These are phyloP conservation scores for Chytriomyces hyalinus DNA, from an alignment of 192 early-diverging fungal species.

Conservation along the genomic window DNA sequence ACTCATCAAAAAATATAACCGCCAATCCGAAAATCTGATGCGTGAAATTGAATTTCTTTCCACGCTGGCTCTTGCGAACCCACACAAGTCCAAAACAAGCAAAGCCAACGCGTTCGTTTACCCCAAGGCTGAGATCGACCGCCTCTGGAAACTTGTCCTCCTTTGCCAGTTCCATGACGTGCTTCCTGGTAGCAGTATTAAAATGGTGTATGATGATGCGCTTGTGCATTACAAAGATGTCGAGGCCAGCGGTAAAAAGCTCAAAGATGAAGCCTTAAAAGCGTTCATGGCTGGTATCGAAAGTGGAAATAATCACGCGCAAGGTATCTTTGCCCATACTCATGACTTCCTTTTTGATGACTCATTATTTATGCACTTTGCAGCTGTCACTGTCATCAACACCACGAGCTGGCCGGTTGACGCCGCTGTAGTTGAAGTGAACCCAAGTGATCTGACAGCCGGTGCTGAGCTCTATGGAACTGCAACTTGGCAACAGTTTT, in stretches of 20 bases:
- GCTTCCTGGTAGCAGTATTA: conserved; percentile 90
- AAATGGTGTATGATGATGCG: conserved; percentile 89
- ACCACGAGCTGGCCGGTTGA: conserved; percentile 43
- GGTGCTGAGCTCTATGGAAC: conserved; percentile 10
- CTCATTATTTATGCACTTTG: not conserved
- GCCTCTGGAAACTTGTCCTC: conserved; percentile 87
- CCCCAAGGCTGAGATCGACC: conserved; percentile 75
- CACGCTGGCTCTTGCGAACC: conserved; percentile 46
- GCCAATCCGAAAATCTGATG: conserved; percentile 81
- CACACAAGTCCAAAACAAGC: conserved; percentile 14
- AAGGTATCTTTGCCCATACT: conserved; percentile 2
- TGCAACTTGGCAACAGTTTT: conserved; percentile 32
- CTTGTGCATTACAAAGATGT: conserved; percentile 59
- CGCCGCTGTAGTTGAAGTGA: conserved; percentile 36
- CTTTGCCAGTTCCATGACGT: conserved; percentile 99
- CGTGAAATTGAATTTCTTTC: conserved; percentile 83
- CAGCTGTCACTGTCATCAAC: conserved; percentile 45
- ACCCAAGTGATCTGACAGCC: conserved; percentile 1
- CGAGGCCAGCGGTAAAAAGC: conserved; percentile 29
- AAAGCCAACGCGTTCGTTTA: conserved; percentile 48
- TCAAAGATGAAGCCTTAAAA: conserved; percentile 45
- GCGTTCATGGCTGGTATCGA: conserved; percentile 10
- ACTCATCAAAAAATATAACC: conserved; percentile 82
- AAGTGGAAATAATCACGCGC: not conserved
- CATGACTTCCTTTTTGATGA: not conserved